Percentiles rank a stretch among this genome's conserved stretches.
Conservation (phyloP, 2,329 filamentous ascomycete species). For the Exophiala viscosa region DNA sequence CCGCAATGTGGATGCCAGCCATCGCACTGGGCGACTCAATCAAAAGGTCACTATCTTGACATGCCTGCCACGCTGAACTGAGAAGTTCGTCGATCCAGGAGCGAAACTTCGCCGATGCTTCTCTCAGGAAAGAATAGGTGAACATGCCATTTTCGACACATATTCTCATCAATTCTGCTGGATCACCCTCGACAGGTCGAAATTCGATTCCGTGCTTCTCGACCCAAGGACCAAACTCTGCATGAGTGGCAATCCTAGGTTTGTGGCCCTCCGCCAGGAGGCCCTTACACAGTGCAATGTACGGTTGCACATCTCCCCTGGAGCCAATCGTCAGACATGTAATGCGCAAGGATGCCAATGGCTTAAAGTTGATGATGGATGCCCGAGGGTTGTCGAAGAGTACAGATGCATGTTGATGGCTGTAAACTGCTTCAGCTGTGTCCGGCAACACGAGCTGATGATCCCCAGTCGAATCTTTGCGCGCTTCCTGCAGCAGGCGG, state of each 20-base stretch:
- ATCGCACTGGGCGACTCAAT: slow-evolving; percentile 96
- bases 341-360: slow-evolving; percentile 70
- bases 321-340: slow-evolving; percentile 96
- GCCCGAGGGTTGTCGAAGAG: slow-evolving; percentile 85
- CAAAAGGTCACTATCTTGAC: slow-evolving; percentile 79
- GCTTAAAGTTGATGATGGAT: slow-evolving; percentile 89
- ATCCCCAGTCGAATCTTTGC: slow-evolving; percentile 45
- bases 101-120: slow-evolving; percentile 82
- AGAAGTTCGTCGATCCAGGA: slow-evolving; percentile 93
- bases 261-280: slow-evolving; percentile 82
- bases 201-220: slow-evolving; percentile 93
- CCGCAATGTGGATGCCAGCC: slow-evolving; percentile 96
- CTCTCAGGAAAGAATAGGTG: slow-evolving; percentile 81
- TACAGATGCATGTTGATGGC: slow-evolving; percentile 34
- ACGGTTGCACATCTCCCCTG: slow-evolving; percentile 92
- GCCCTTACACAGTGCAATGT: slow-evolving; percentile 92
- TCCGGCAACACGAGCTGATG: slow-evolving; percentile 24
- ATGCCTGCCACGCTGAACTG: slow-evolving; percentile 74
- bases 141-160: slow-evolving; percentile 98
- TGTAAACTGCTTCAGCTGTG: slow-evolving; percentile 26
- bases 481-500: slow-evolving; percentile 72
- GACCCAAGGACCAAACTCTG: slow-evolving; percentile 85
- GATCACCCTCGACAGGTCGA: slow-evolving; percentile 80
- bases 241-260: slow-evolving; percentile 83
- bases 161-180: slow-evolving; percentile 88